Base-by-base conservation (phyloP, 1,284 basidiomycete genomes). In the Exobasidium cylindrosporum region DNA sequence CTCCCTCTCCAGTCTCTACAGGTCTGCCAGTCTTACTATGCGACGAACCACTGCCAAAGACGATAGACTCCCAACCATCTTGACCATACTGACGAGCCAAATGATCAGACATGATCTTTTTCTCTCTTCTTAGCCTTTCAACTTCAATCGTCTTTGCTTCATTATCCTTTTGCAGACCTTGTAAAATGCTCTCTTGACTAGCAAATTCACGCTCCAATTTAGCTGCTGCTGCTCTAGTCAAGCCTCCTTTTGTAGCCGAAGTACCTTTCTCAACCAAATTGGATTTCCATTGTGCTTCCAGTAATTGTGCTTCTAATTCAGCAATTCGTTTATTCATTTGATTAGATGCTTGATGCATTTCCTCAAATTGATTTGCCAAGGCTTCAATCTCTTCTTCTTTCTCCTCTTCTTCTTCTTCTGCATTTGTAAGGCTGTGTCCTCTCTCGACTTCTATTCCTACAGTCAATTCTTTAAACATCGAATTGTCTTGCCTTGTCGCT, bases 141-240 rank as follows among this genome's bases (percentile, higher is more conserved):
- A 72, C 65, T 40, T 75, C 71, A 50, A 73, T 63, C 49, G 71
- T 75, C 65, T 73, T 73, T 50, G 64, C 62, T 57, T 75, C 73
- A 49, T 75, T 75, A 61, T 74, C 72, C 28, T 68, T 52, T 49
- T 75, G 73, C 2, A 75, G 60, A 13, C 73, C 73, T 44, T 73
- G 67, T 44, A 75, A 63, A 55, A 75, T 75, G 46, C 68, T 69
- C 54, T 75, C 73, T 47, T 75, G 73, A 29, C 66, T 65, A 2
- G 68, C 54, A 52, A 75, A 75, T 44, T 75, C 73, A 40, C 67
- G 63, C 56, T 75, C 73, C 21, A 75, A 64, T 62, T 73, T 70
- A 56, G 64, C 45, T 0, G 71, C 67, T 40, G 67, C 63, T 21
- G 63, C 62, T n/a, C 67, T 44, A 0, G 71, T 73, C 10, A 75